Evolutionary conservation across 257 asterid genomes (phyloP), one percentile per base, ranked within the genome.

Genomic region (Capsicum chinense): DNA sequence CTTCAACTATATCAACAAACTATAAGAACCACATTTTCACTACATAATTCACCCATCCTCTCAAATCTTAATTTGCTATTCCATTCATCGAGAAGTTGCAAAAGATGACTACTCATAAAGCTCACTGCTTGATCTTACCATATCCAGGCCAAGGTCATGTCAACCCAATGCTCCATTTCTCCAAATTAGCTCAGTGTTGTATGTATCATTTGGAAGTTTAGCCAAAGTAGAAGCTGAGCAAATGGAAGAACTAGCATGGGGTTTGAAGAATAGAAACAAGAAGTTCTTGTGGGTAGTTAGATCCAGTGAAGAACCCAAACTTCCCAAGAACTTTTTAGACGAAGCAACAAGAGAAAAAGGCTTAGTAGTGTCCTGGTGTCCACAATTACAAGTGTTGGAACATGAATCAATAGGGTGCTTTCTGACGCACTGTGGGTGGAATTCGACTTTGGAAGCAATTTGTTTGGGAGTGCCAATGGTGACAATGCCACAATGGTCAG

Each of bases 381-480:
- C 63, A 0, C 81, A 76, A 13, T 21, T 76, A 76, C 81, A 76
- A 76, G 81, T 76, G 13, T 21, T 76, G 63, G 63, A 52, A 76
- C 81, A 76, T 21, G 39, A 76, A 26, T 76, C 81, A 0, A 52
- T 52, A 52, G 81, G 63, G 1, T 76, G 93, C 37, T 92, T 92
- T 68, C 5, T 91, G 3, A 79, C 90, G 0, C 94, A 92, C 19
- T 66, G 94, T 63, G 96, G 96, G 1, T 92, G 94, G 94, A 91
- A 92, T 71, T 92, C 93, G 54, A 91, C 93, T 0, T 9, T 90
- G 8, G 94, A 92, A 54, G 93, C 91, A 0, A 14, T 91, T 79
- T 37, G 83, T 76, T 52, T 76, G 62, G 81, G 81, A 7, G 81
- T 76, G 39, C 63, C 81, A 76, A 76, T 76, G 63, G 63, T 76